Percentiles rank a stretch among this genome's conserved stretches.
These are phyloP conservation scores for Backusella liffmaniae DNA, from an alignment of 192 early-diverging fungal genomes.

Conservation along the genomic window DNA sequence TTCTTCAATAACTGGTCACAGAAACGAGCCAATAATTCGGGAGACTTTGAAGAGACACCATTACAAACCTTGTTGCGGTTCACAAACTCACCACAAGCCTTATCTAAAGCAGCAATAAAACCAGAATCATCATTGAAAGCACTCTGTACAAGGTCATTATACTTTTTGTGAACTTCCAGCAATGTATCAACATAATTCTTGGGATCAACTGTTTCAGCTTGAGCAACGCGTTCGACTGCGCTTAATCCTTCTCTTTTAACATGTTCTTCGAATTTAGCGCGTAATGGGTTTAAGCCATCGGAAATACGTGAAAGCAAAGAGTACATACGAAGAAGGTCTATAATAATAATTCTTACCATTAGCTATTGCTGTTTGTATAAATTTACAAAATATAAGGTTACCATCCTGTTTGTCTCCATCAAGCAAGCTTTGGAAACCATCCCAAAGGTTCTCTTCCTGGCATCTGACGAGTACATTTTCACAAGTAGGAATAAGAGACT, in stretches of 20 bases:
- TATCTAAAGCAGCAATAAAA: conserved; percentile 89
- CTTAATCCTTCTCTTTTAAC: conserved; percentile 77
- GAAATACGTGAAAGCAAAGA: conserved; percentile 74
- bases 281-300: conserved; percentile 81
- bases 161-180: conserved; percentile 85
- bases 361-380: too few species aligned
- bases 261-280: conserved; percentile 72
- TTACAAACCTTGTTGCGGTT: conserved; percentile 89
- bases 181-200: conserved; percentile 87
- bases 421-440: conserved; percentile 90
- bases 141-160: conserved; percentile 69
- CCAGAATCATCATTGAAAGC: conserved; percentile 85
- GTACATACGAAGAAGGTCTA: conserved; percentile 72
- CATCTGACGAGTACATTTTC: conserved; percentile 86
- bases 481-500: conserved; percentile 77
- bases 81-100: conserved; percentile 91
- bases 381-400: background rate
- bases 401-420: conserved; percentile 81
- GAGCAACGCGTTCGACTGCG: conserved; percentile 66
- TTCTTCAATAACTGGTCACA: conserved; percentile 89
- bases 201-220: conserved; percentile 52
- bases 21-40: conserved; percentile 88
- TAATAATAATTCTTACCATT: background rate
- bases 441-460: conserved; percentile 77
- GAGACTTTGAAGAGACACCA: conserved; percentile 66